Conservation (phyloP, 257 asterid genomes). For the Scutellaria galericulata region DNA sequence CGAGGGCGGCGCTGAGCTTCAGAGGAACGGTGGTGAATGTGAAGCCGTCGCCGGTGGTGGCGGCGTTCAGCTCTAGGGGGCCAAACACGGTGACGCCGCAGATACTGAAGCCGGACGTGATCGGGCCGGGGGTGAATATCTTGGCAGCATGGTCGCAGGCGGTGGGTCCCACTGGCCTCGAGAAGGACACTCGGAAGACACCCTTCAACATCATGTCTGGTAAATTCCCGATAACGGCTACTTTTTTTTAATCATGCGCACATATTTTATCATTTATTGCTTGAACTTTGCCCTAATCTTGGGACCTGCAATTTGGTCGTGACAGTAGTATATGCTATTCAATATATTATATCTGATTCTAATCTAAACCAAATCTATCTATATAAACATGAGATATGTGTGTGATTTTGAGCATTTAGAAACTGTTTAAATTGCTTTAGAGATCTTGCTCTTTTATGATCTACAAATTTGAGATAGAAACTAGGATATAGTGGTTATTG, state of each 20-base stretch:
- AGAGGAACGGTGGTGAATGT: constrained; percentile 64
- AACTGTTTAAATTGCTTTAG: no score
- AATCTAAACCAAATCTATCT: no score
- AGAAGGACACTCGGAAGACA: constrained; percentile 47
- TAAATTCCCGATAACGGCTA: constrained; percentile 40
- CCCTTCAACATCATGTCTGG: constrained; percentile 65
- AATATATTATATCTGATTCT: no score
- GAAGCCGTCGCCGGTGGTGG: constrained; percentile 74
- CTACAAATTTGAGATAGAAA: no score
- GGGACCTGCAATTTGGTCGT: not conserved
- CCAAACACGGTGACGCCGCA: constrained; percentile 63
- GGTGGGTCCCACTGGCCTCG: constrained; percentile 58
- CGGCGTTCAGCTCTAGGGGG: constrained; percentile 71
- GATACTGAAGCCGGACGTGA: constrained; percentile 68
- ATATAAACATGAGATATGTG: no score
- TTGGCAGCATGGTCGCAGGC: constrained; percentile 62
- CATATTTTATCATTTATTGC: constrained; percentile 12
- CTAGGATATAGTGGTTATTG: no score
- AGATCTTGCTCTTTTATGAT: no score
- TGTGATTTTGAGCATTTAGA: no score
- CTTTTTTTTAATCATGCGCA: constrained; percentile 16
- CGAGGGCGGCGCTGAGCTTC: constrained; percentile 52
- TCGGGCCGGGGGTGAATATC: constrained; percentile 67
- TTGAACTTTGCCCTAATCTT: not conserved
- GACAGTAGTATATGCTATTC: no score